Evolutionary conservation across 352 stramenopile species (phyloP), one percentile per base, ranked within the genome.

Genomic region (Phytophthora crassamura): DNA sequence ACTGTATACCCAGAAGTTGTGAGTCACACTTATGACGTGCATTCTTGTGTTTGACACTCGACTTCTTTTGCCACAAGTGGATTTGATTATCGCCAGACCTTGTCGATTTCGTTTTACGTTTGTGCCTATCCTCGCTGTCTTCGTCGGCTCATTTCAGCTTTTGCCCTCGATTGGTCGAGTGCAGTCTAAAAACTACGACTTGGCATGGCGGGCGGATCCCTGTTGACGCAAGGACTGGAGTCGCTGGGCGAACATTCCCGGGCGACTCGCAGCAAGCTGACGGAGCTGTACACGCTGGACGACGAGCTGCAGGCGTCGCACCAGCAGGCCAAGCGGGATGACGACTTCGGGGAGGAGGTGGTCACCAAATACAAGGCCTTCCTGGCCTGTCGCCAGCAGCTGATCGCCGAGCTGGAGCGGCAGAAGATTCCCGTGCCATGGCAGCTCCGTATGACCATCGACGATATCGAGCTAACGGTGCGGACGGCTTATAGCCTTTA

Each of bases 401-500:
- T 90, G n/a, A 75, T 91, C 49, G 54, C 36, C 5, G 69, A 77
- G 64, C 59, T 91, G 25, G 56, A 89, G 51, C 63, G 60, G 28
- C 62, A 75, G 41, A 30, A 76, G 10, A 69, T 85, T 32, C 46
- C 58, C 30, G 80, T 91, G 20, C 80, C 82, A 5, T 91, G 80
- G 82, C 80, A 91, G 45, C 56, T 91, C 56, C 78, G 78, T 25
- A 78, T 89, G 79, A 88, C 84, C 47, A 90, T 93, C 57, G 83
- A 93, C 57, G 86, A 93, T 50, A 72, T 95, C 9, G 86, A 95
- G 50, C 74, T 91, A 36, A 93, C 86, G 72, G 86, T 95, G 42
- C 28, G 81, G 32, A 1, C 18, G 41, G 8, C 34, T 45, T 38
- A 50, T 18, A 2, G 11, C 30, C 14, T 47, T 28, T 15, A 53